Evolutionary conservation across 331 rosid genomes (phyloP).

Genomic region (Dryas integrifolia): DNA sequence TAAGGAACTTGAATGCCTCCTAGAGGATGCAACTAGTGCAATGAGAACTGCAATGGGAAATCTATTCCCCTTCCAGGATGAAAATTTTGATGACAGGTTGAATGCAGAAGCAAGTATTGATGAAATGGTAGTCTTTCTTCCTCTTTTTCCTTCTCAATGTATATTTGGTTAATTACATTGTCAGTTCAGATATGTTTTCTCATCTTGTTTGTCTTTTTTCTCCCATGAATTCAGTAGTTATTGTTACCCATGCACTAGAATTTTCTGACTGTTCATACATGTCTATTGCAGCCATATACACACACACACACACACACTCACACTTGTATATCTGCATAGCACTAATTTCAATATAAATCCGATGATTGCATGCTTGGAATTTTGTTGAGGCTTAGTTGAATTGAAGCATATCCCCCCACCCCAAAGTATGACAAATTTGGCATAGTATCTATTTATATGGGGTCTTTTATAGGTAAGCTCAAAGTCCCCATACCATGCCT

Average conservation of each 20-base stretch:
- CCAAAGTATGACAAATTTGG: background rate
- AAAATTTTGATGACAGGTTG: slow-evolving; percentile 28
- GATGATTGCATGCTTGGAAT: background rate
- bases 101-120: slow-evolving; percentile 28
- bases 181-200: background rate
- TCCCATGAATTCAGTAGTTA: background rate
- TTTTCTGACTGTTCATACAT: background rate
- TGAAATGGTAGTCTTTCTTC: slow-evolving; percentile 34
- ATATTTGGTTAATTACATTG: background rate
- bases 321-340: background rate
- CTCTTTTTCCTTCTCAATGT: background rate
- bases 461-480: background rate
- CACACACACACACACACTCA: background rate
- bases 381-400: background rate
- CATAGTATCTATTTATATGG: background rate
- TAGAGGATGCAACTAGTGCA: slow-evolving; percentile 42
- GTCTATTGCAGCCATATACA: background rate
- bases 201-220: background rate
- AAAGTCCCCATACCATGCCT: background rate
- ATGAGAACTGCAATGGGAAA: slow-evolving; percentile 32
- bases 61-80: slow-evolving; percentile 24
- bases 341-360: background rate
- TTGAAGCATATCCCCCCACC: background rate
- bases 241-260: too few species aligned
- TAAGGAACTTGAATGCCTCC: slow-evolving; percentile 46